Conservation (phyloP, 306 rosid genomes). For the Cucumis cinereus region DNA sequence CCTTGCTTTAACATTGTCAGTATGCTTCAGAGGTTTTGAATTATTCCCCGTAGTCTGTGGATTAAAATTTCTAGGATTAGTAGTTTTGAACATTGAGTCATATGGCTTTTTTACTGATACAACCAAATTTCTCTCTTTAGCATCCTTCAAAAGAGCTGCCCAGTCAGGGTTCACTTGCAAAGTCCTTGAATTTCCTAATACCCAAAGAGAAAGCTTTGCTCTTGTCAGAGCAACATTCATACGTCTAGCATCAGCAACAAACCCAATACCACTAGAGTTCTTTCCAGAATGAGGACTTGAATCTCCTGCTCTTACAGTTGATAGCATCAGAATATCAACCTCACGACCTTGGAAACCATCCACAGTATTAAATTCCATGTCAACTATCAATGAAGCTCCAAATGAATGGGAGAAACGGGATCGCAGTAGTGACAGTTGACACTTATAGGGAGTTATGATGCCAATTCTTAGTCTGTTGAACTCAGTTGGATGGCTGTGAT, state of each 20-base stretch:
- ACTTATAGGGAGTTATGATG: slow-evolving; percentile 81
- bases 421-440: slow-evolving; percentile 71
- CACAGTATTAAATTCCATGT: slow-evolving; percentile 78
- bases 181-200: slow-evolving; percentile 85
- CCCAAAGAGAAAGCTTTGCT: slow-evolving; percentile 85
- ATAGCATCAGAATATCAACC: slow-evolving; percentile 80
- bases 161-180: slow-evolving; percentile 66
- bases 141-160: slow-evolving; percentile 83
- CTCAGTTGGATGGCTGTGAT: slow-evolving; percentile 61
- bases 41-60: slow-evolving; percentile 21
- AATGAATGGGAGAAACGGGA: slow-evolving; percentile 65
- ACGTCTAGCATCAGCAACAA: slow-evolving; percentile 95
- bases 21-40: slow-evolving; percentile 19
- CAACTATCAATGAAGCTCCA: slow-evolving; percentile 50
- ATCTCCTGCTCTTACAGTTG: slow-evolving; percentile 83
- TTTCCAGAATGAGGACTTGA: slow-evolving; percentile 25
- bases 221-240: slow-evolving; percentile 98
- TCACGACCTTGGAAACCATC: slow-evolving; percentile 99
- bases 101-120: slow-evolving; percentile 50
- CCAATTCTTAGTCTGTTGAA: slow-evolving; percentile 73
- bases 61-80: slow-evolving; percentile 9
- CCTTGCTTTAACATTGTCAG: slow-evolving; percentile 24
- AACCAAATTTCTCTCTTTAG: slow-evolving; percentile 57
- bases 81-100: slow-evolving; percentile 36
- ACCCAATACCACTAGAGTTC: slow-evolving; percentile 61